A percentile compares a stretch with the other conserved stretches of the same genome.
phyloP scores from a whole-genome alignment of 305 asterid genomes.

The Fraxinus sp. region DNA sequence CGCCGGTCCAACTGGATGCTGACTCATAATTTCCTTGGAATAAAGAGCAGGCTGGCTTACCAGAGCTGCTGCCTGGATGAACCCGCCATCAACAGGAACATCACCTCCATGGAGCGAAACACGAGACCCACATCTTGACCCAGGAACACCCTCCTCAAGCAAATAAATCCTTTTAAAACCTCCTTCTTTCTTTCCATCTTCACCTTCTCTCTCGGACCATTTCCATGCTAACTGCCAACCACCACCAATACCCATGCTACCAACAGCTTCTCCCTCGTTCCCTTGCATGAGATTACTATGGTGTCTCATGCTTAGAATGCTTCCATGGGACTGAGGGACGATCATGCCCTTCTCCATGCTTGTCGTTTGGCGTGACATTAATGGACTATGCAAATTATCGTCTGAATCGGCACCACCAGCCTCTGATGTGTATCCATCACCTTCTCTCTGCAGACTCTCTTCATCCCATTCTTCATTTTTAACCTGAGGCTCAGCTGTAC shows the following conservation, averaged over 20 bases:
- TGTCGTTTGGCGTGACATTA: constrained; percentile 80
- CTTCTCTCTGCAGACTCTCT: constrained; percentile 70
- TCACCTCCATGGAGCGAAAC: constrained; percentile 66
- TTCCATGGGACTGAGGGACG: constrained; percentile 47
- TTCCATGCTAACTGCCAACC: constrained; percentile 97
- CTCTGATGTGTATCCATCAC: constrained; percentile 52
- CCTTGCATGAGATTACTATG: constrained; percentile 59
- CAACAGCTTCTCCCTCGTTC: constrained; percentile 44
- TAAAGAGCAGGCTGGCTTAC: constrained; percentile 82
- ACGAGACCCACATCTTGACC: constrained; percentile 71
- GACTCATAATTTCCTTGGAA: constrained; percentile 54
- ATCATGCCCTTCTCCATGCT: constrained; percentile 55
- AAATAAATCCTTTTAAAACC: constrained; percentile 77
- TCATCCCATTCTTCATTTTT: constrained; percentile 80
- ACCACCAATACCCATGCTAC: constrained; percentile 81
- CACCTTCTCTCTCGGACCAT: constrained; percentile 74
- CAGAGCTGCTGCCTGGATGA: constrained; percentile 73
- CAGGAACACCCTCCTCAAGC: constrained; percentile 60
- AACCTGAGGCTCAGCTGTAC: constrained; percentile 55
- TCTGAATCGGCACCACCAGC: constrained; percentile 49
- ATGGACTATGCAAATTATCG: constrained; percentile 69
- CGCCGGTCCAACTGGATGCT: constrained; percentile 73
- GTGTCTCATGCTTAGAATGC: constrained; percentile 50
- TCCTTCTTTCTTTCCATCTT: constrained; percentile 69
- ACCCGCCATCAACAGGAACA: constrained; percentile 50